These are phyloP conservation scores for Nannizziopsis arthrosporioides DNA, from an alignment of 2,329 filamentous ascomycete genomes.

Conservation along the genomic window DNA sequence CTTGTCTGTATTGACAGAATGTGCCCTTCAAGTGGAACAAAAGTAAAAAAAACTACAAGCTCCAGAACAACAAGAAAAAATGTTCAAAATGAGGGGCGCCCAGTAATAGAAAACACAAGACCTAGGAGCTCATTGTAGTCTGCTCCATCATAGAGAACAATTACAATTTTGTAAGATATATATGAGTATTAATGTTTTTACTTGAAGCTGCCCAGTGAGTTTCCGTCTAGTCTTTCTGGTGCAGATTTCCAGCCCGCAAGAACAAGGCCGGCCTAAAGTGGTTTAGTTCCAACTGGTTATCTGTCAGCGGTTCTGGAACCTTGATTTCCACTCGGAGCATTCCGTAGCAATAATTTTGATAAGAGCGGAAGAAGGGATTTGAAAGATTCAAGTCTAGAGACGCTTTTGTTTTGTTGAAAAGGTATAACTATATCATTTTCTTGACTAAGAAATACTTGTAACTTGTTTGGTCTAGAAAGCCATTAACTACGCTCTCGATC, in stretches of 20 bases:
- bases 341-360: too few species aligned
- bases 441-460: not conserved
- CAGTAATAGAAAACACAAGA: not conserved
- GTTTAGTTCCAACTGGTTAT: conserved; percentile 3
- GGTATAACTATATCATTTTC: too few species aligned
- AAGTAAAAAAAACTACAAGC: conserved; percentile 4
- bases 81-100: not conserved
- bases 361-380: too few species aligned
- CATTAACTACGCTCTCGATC: not conserved
- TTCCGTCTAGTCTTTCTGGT: too few species aligned
- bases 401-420: too few species aligned
- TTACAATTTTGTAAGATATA: not conserved
- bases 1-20: not conserved
- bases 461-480: not conserved
- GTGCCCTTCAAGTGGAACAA: not conserved
- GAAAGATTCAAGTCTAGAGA: too few species aligned
- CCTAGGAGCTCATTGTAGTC: not conserved
- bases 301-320: too few species aligned
- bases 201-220: not conserved
- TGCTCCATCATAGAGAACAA: not conserved
- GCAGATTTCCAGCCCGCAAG: too few species aligned
- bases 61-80: not conserved
- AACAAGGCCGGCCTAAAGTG: conserved; percentile 1
- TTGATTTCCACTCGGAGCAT: too few species aligned
- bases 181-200: not conserved